These are phyloP conservation scores for Moelleriella libera DNA, from an alignment of 2,329 filamentous ascomycete species.

Conservation along the genomic window DNA sequence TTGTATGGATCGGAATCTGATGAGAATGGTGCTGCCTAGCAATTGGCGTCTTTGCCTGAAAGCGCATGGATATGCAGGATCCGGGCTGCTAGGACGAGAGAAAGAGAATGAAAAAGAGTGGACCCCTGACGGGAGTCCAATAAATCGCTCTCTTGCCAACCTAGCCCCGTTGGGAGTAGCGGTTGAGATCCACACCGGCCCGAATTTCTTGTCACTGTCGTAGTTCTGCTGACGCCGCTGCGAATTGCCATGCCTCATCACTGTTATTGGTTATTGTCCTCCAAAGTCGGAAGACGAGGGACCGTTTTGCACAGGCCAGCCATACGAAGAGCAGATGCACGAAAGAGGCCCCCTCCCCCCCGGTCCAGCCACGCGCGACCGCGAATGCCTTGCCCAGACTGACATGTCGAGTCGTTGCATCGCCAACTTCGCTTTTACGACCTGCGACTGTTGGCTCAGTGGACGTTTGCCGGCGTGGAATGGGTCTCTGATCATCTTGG, in stretches of 20 bases:
- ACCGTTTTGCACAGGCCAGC: too few relatives aligned
- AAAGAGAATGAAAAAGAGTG: not conserved
- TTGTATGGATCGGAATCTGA: not conserved
- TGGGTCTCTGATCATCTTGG: conserved; percentile 2
- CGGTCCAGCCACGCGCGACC: too few relatives aligned
- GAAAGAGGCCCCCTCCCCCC: too few relatives aligned
- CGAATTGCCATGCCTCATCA: too few relatives aligned
- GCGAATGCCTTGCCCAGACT: too few relatives aligned
- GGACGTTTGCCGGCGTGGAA: conserved; percentile 3
- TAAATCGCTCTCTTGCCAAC: not conserved
- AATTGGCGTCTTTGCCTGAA: not conserved
- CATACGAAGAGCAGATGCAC: too few relatives aligned
- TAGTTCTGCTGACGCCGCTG: not conserved
- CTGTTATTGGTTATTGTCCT: too few relatives aligned
- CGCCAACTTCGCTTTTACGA: not conserved
- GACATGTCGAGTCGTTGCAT: not conserved
- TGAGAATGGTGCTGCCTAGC: not conserved
- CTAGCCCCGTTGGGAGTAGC: conserved; percentile 4
- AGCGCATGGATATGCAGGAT: not conserved
- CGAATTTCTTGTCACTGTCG: conserved; percentile 1
- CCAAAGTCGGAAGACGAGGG: too few relatives aligned
- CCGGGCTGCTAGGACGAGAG: not conserved
- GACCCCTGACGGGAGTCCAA: not conserved
- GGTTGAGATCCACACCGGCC: conserved; percentile 1
- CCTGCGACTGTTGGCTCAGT: conserved; percentile 2